phyloP scores from a whole-genome alignment of 2,329 filamentous ascomycete species.

The Stagonosporopsis rhizophila region DNA sequence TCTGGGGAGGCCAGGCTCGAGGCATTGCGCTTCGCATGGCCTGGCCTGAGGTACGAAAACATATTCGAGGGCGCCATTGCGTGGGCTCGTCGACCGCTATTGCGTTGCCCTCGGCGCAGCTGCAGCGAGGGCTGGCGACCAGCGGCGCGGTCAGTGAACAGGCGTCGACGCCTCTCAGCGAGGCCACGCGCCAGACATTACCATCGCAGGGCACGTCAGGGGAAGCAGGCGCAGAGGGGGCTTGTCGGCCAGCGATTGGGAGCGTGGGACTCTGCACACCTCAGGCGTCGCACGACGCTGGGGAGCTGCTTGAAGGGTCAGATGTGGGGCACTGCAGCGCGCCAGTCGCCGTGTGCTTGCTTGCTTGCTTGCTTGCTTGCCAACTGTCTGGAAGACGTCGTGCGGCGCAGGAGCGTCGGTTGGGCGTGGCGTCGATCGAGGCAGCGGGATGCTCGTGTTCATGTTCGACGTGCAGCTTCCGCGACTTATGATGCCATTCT shows the following conservation, averaged over 20 bases:
- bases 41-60: conserved; percentile 50
- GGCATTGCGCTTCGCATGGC: conserved; percentile 49
- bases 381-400: background rate
- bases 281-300: conserved; percentile 21
- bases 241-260: conserved; percentile 7
- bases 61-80: conserved; percentile 50
- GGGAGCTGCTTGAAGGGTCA: conserved; percentile 8
- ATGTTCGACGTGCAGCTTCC: conserved; percentile 7
- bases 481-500: conserved; percentile 16
- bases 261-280: conserved; percentile 9
- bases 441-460: conserved; percentile 4
- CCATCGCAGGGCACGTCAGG: conserved; percentile 28
- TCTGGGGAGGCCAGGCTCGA: conserved; percentile 46
- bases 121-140: conserved; percentile 9
- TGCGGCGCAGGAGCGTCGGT: conserved; percentile 1
- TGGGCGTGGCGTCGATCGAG: background rate
- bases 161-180: conserved; percentile 42
- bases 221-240: conserved; percentile 9
- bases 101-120: conserved; percentile 25
- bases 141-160: conserved; percentile 5
- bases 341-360: background rate
- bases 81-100: conserved; percentile 25
- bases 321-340: conserved; percentile 11
- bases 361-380: background rate
- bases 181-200: conserved; percentile 39